Evolutionary conservation across 176 grass and related monocot genomes (phyloP).

Genomic region (Phoenix roebelenii): DNA sequence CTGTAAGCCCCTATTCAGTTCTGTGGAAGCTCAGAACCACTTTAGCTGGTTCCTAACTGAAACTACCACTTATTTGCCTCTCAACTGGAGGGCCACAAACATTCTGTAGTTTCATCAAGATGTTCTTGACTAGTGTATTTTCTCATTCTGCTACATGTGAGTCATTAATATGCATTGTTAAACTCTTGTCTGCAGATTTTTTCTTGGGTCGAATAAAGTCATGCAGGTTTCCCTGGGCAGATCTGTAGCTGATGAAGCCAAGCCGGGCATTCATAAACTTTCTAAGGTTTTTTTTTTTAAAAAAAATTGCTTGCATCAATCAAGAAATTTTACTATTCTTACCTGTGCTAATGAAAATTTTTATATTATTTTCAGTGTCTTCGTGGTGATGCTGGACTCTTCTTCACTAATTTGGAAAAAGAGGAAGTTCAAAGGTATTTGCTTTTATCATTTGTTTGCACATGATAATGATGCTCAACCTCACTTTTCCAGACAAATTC

Average conservation of each 20-base stretch:
- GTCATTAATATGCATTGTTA: conserved; percentile 1
- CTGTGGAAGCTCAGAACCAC: too few relatives aligned
- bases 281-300: conserved; percentile 42
- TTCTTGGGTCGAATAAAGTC: conserved; percentile 92
- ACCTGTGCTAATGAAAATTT: conserved; percentile 8
- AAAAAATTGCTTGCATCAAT: neutral
- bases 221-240: conserved; percentile 84
- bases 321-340: neutral
- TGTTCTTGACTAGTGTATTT: too few relatives aligned
- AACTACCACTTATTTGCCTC: too few relatives aligned
- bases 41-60: too few relatives aligned
- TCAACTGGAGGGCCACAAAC: too few relatives aligned
- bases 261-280: conserved; percentile 59
- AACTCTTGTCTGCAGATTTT: conserved; percentile 44
- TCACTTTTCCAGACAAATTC: too few relatives aligned
- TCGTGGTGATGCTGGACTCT: conserved; percentile 57
- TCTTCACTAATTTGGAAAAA: conserved; percentile 69
- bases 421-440: conserved; percentile 80
- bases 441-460: too few relatives aligned
- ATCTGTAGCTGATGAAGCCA: conserved; percentile 67
- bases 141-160: neutral
- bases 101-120: too few relatives aligned
- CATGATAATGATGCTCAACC: too few relatives aligned
- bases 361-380: conserved; percentile 36
- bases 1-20: too few relatives aligned